These are phyloP conservation scores for Acacia crassicarpa DNA, from an alignment of 306 rosid species.

Conservation along the genomic window DNA sequence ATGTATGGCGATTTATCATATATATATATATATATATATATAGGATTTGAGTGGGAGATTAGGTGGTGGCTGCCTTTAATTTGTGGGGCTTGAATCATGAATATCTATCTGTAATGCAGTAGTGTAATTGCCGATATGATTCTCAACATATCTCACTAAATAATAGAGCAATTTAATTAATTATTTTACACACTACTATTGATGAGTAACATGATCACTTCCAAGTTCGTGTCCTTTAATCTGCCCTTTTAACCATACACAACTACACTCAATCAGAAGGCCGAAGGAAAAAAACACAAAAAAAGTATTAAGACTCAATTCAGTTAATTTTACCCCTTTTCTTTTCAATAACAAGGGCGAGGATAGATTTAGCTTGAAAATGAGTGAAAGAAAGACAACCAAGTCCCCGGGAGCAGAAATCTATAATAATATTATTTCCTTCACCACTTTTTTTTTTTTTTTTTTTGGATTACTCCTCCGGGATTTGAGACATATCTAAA, in stretches of 20 bases:
- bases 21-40: too few species aligned
- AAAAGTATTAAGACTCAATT: background rate
- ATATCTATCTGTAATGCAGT: background rate
- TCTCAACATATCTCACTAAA: background rate
- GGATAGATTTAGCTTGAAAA: background rate
- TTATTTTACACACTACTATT: too few species aligned
- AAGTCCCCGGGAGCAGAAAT: too few species aligned
- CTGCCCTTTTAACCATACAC: background rate
- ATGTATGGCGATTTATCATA: background rate
- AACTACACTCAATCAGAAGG: background rate
- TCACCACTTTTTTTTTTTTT: too few species aligned
- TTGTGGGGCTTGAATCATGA: background rate
- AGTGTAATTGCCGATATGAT: too few species aligned
- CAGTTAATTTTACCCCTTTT: background rate
- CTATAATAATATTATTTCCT: too few species aligned
- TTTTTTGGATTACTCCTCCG: too few species aligned
- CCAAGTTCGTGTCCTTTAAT: background rate
- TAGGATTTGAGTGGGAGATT: background rate
- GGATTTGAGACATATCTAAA: too few species aligned
- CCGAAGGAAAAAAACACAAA: background rate
- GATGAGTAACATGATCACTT: background rate
- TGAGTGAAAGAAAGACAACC: too few species aligned
- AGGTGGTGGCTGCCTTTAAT: background rate
- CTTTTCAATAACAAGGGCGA: background rate
- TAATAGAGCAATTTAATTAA: background rate